These are phyloP conservation scores for Candida tetrigidarum DNA, from an alignment of 1,139 yeast genomes.

Conservation along the genomic window DNA sequence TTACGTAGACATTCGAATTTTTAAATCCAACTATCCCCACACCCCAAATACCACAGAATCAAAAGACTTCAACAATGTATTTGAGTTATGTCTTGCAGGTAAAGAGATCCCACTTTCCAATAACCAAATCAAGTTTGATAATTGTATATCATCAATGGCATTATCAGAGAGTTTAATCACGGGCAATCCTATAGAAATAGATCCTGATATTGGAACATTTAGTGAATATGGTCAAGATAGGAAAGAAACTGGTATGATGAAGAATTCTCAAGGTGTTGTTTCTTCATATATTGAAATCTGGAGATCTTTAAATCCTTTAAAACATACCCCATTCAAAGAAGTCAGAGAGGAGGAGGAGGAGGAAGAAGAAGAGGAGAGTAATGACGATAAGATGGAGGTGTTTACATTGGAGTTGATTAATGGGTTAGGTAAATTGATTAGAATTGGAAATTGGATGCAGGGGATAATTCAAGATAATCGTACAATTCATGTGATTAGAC, in stretches of 20 bases:
- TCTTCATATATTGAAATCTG: slow-evolving; percentile 60
- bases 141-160: slow-evolving; percentile 47
- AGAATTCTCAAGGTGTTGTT: slow-evolving; percentile 47
- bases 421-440: slow-evolving; percentile 47
- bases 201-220: slow-evolving; percentile 51
- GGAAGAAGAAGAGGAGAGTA: not conserved
- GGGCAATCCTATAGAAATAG: slow-evolving; percentile 26
- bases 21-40: slow-evolving; percentile 28
- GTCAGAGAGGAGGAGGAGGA: slow-evolving; percentile 27
- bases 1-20: slow-evolving; percentile 49
- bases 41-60: not conserved
- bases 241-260: slow-evolving; percentile 58
- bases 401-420: slow-evolving; percentile 25
- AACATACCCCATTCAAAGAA: slow-evolving; percentile 32
- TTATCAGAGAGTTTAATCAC: slow-evolving; percentile 27
- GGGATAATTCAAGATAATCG: slow-evolving; percentile 48
- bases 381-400: not conserved
- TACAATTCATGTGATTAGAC: slow-evolving; percentile 35
- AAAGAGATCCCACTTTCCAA: slow-evolving; percentile 38
- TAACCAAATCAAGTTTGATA: slow-evolving; percentile 39
- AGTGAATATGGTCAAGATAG: slow-evolving; percentile 46
- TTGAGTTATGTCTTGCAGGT: slow-evolving; percentile 45
- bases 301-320: slow-evolving; percentile 52
- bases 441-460: slow-evolving; percentile 59
- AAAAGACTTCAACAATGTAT: slow-evolving; percentile 20